These are phyloP conservation scores for Gossypium laxum DNA, from an alignment of 441 rosid genomes.

Conservation along the genomic window DNA sequence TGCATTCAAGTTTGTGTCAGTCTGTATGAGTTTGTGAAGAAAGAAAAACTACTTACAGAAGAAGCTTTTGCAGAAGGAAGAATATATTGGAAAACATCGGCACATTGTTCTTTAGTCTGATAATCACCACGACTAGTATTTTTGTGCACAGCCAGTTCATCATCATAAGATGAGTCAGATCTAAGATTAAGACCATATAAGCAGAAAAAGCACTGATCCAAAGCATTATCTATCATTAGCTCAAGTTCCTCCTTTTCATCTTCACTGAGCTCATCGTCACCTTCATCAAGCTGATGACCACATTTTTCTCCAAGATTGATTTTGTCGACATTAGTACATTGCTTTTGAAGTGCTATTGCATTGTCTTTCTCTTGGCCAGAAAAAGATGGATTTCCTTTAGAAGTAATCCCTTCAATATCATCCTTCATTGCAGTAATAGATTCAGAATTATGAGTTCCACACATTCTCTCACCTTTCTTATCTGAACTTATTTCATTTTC, in stretches of 20 bases:
- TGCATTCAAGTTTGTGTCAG: neutral
- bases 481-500: slow-evolving; percentile 31
- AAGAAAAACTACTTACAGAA: slow-evolving; percentile 59
- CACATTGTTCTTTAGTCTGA: slow-evolving; percentile 95
- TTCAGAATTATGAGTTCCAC: slow-evolving; percentile 29
- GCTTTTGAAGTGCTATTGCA: slow-evolving; percentile 23
- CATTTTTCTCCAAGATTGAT: slow-evolving; percentile 30
- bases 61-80: slow-evolving; percentile 85
- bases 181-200: slow-evolving; percentile 93
- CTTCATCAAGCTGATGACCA: slow-evolving; percentile 28
- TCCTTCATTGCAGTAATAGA: slow-evolving; percentile 29
- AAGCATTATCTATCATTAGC: slow-evolving; percentile 66
- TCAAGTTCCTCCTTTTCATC: slow-evolving; percentile 90
- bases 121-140: slow-evolving; percentile 94
- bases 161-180: slow-evolving; percentile 81
- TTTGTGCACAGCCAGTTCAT: slow-evolving; percentile 80
- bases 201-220: slow-evolving; percentile 97
- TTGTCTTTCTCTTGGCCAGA: slow-evolving; percentile 21
- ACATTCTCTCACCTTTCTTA: slow-evolving; percentile 33
- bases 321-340: slow-evolving; percentile 20
- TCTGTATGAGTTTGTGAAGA: slow-evolving; percentile 1
- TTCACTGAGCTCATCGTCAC: slow-evolving; percentile 45
- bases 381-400: slow-evolving; percentile 18
- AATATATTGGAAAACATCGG: slow-evolving; percentile 94
- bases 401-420: slow-evolving; percentile 28